Evolutionary conservation across 2,329 filamentous ascomycete species (phyloP).

Genomic region (Monosporascus sp.): DNA sequence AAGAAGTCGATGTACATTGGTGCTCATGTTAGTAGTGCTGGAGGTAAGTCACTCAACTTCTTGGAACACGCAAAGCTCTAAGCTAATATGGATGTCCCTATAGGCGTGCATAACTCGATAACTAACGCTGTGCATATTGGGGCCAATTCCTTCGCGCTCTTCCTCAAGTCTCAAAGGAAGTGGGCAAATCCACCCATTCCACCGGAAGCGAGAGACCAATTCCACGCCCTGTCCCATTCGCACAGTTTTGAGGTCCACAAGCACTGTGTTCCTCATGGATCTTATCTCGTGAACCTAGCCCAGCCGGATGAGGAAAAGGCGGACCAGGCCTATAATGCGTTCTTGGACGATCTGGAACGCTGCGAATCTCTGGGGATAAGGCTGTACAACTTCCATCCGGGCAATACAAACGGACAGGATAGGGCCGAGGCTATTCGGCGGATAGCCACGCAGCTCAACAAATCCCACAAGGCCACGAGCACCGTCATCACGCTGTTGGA

Average conservation of each 20-base stretch:
- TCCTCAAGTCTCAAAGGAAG: constrained; percentile 93
- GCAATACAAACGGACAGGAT: constrained; percentile 66
- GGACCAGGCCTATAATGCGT: constrained; percentile 76
- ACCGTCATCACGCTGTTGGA: constrained; percentile 81
- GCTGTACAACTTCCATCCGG: constrained; percentile 98
- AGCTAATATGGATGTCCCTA: constrained; percentile 10
- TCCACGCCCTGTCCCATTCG: constrained; percentile 61
- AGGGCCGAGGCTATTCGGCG: constrained; percentile 67
- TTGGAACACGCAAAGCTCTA: neutral
- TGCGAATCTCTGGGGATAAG: constrained; percentile 82
- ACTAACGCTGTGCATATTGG: constrained; percentile 74
- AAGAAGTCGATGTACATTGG: constrained; percentile 75
- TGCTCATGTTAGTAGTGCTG: constrained; percentile 85
- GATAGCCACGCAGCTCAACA: constrained; percentile 78
- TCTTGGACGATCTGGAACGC: constrained; percentile 80
- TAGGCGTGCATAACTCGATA: constrained; percentile 85
- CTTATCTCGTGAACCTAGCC: constrained; percentile 93
- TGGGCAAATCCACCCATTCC: constrained; percentile 81
- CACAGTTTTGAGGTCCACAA: constrained; percentile 66
- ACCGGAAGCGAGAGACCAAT: constrained; percentile 61
- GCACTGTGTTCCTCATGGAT: constrained; percentile 85
- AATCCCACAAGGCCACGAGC: constrained; percentile 69
- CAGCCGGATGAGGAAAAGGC: constrained; percentile 76
- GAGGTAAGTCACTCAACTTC: constrained; percentile 49
- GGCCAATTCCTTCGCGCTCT: constrained; percentile 89